phyloP scores from a whole-genome alignment of 441 rosid genomes.

The Arabidopsis lyrata region DNA sequence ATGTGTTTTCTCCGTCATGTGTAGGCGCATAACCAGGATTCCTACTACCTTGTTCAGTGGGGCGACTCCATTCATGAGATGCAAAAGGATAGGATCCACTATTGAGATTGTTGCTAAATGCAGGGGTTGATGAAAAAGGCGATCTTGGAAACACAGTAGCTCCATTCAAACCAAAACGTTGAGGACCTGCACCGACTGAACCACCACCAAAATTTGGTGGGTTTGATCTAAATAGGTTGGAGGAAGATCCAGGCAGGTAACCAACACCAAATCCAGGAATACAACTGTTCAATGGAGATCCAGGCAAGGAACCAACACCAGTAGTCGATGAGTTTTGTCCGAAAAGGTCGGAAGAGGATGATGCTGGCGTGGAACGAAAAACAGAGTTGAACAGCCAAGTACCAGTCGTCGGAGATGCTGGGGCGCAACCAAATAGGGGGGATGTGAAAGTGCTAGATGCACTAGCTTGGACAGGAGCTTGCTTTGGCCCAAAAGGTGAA shows the following conservation, averaged over 20 bases:
- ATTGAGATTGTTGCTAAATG: background rate
- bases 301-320: conserved; percentile 22
- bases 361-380: background rate
- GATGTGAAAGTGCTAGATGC: background rate
- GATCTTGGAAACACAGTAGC: conserved; percentile 2
- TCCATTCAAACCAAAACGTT: background rate
- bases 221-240: background rate
- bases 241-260: conserved; percentile 15
- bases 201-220: background rate
- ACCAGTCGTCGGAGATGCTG: background rate
- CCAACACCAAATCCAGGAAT: conserved; percentile 20
- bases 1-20: background rate
- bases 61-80: background rate
- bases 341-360: background rate
- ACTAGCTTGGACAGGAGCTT: background rate
- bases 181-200: background rate
- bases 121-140: background rate
- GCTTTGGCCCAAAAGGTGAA: background rate
- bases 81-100: background rate
- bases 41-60: conserved; percentile 15
- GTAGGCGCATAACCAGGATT: conserved; percentile 20
- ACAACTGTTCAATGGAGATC: background rate
- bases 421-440: background rate
- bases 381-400: background rate
- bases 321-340: background rate